Conservation (phyloP, 164 flowering plant species). For the Magnolia kwangsiensis region DNA sequence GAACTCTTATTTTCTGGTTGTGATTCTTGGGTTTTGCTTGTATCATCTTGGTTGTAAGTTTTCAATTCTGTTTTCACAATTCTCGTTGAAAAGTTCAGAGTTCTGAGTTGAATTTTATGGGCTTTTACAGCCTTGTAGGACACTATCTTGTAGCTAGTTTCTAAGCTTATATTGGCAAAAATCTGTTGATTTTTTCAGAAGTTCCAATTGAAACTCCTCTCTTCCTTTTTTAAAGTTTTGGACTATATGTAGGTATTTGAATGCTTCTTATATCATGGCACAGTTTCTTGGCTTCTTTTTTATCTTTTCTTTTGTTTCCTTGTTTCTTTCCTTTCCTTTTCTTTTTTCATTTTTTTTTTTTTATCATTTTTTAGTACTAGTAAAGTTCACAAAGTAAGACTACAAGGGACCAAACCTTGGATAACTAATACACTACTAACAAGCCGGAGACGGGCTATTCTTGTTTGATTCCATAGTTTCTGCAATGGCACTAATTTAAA, state of each 20-base stretch:
- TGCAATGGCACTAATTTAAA: too few species aligned
- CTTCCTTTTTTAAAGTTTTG: background rate
- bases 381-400: too few species aligned
- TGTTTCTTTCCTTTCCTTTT: too few species aligned
- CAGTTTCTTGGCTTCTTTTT: background rate
- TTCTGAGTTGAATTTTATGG: background rate
- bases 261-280: background rate
- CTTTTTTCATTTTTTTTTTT: too few species aligned
- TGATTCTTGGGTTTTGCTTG: background rate
- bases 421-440: too few species aligned
- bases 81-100: background rate
- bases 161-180: background rate
- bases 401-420: too few species aligned
- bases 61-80: background rate
- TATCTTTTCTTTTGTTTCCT: too few species aligned
- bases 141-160: background rate
- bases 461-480: too few species aligned
- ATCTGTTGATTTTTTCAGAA: background rate
- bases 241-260: background rate
- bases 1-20: too few species aligned
- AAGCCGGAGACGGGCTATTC: too few species aligned
- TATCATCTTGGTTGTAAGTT: background rate
- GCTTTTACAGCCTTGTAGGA: background rate
- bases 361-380: too few species aligned
- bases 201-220: background rate